Evolutionary conservation across 2,329 filamentous ascomycete species (phyloP).

Genomic region (Phoma sp.): DNA sequence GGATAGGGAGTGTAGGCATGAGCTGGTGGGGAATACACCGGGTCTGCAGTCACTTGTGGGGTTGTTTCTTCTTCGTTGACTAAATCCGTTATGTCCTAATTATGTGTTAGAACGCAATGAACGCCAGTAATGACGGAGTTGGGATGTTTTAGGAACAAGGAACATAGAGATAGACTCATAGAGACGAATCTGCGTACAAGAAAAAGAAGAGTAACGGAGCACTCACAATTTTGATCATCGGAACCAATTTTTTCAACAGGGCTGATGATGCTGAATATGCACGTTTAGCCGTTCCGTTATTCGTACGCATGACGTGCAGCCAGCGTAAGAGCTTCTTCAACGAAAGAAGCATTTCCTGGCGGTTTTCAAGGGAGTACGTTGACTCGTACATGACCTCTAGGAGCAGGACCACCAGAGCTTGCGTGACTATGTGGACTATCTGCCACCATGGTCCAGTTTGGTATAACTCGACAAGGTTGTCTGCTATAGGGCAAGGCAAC

Average conservation of each 20-base stretch:
- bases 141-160: too few species aligned
- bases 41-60: background rate
- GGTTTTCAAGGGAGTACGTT: conserved; percentile 22
- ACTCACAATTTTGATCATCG: conserved; percentile 18
- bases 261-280: conserved; percentile 34
- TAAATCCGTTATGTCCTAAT: conserved; percentile 25
- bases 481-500: conserved; percentile 33
- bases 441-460: conserved; percentile 48
- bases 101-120: background rate
- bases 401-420: conserved; percentile 47
- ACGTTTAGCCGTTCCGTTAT: conserved; percentile 38
- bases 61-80: conserved; percentile 17
- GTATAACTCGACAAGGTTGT: conserved; percentile 21
- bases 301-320: conserved; percentile 40
- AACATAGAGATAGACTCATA: background rate
- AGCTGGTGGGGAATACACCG: background rate
- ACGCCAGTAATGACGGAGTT: background rate
- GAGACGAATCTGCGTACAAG: background rate
- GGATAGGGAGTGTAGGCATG: conserved; percentile 1
- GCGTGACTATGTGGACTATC: conserved; percentile 42
- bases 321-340: conserved; percentile 44
- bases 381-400: conserved; percentile 44
- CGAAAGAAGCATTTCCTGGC: conserved; percentile 30
- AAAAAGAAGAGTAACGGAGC: background rate
- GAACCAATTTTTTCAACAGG: conserved; percentile 23